A percentile compares a stretch with the other conserved stretches of the same genome.
phyloP scores from a whole-genome alignment of 2,329 filamentous ascomycete species.

The Trichophyton simii region DNA sequence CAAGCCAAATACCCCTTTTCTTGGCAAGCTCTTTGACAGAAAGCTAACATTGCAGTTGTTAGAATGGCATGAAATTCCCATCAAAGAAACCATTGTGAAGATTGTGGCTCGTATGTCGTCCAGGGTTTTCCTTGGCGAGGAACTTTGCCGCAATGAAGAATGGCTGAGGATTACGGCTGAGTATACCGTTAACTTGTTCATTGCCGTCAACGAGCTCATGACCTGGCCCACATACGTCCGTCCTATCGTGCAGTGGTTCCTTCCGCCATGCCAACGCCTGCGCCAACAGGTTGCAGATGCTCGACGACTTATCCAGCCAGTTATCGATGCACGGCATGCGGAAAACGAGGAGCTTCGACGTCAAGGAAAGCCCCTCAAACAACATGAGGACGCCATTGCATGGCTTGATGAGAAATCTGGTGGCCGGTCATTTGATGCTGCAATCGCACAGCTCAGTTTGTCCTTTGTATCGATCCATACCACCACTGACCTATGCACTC shows the following conservation, averaged over 20 bases:
- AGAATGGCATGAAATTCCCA: slow-evolving; percentile 15
- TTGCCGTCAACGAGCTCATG: slow-evolving; percentile 13
- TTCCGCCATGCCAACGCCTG: slow-evolving; percentile 10
- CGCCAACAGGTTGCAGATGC: slow-evolving; percentile 10
- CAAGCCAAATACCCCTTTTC: neutral
- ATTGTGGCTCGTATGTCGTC: slow-evolving; percentile 14
- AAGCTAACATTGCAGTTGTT: neutral
- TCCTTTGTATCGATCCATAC: slow-evolving; percentile 18
- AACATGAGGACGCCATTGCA: slow-evolving; percentile 15
- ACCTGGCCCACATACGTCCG: slow-evolving; percentile 7
- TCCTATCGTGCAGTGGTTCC: slow-evolving; percentile 11
- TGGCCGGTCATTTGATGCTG: slow-evolving; percentile 15
- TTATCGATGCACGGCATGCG: slow-evolving; percentile 11
- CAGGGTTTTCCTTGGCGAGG: slow-evolving; percentile 12
- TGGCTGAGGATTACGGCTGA: slow-evolving; percentile 13
- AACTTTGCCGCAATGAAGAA: slow-evolving; percentile 13
- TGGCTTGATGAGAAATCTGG: slow-evolving; percentile 19
- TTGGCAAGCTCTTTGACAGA: neutral
- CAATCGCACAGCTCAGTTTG: slow-evolving; percentile 14
- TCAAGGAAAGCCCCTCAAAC: slow-evolving; percentile 8
- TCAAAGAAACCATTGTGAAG: slow-evolving; percentile 10
- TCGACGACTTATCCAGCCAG: slow-evolving; percentile 12
- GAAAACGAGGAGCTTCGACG: slow-evolving; percentile 3
- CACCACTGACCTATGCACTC: slow-evolving; percentile 16
- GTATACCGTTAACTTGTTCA: slow-evolving; percentile 12